Percentiles rank a stretch among this genome's conserved stretches.
phyloP scores from a whole-genome alignment of 495 filamentous ascomycete genomes.

The Aspergillus steynii region DNA sequence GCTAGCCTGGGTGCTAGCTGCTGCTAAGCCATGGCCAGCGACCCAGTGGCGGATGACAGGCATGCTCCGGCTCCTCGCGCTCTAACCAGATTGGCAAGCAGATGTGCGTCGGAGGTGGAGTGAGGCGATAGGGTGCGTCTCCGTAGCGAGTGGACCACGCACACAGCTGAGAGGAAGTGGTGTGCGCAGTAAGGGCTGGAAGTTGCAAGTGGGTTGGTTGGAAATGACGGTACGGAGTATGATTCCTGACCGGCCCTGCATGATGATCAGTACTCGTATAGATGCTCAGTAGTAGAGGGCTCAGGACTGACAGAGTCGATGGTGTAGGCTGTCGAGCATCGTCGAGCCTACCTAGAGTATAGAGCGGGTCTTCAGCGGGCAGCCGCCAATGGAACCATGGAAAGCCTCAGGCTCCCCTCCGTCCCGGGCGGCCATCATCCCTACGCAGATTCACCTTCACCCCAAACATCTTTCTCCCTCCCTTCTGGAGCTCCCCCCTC shows the following conservation, averaged over 20 bases:
- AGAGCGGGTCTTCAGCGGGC: conserved; percentile 1
- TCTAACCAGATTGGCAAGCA: not conserved
- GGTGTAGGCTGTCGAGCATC: too few species aligned
- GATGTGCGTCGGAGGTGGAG: not conserved
- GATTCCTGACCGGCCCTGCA: not conserved
- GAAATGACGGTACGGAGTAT: too few species aligned
- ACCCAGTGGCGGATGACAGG: not conserved
- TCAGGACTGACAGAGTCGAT: too few species aligned
- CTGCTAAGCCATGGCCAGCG: not conserved
- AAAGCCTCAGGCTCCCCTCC: not conserved
- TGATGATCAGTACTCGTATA: not conserved
- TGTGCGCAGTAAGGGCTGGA: too few species aligned
- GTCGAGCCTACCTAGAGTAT: too few species aligned
- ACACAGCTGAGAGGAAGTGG: not conserved
- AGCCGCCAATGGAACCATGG: conserved; percentile 9
- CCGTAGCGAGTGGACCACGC: not conserved
- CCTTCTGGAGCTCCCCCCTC: not conserved
- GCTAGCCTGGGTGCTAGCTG: not conserved
- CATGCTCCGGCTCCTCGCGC: not conserved
- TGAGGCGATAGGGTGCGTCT: not conserved
- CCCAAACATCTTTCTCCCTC: conserved; percentile 1
- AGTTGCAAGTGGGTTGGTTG: too few species aligned
- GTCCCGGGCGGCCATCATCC: too few species aligned
- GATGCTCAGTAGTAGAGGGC: too few species aligned
- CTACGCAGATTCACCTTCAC: not conserved